Base-by-base conservation (phyloP, 176 grass and related monocot species). In the Avena sativa region DNA sequence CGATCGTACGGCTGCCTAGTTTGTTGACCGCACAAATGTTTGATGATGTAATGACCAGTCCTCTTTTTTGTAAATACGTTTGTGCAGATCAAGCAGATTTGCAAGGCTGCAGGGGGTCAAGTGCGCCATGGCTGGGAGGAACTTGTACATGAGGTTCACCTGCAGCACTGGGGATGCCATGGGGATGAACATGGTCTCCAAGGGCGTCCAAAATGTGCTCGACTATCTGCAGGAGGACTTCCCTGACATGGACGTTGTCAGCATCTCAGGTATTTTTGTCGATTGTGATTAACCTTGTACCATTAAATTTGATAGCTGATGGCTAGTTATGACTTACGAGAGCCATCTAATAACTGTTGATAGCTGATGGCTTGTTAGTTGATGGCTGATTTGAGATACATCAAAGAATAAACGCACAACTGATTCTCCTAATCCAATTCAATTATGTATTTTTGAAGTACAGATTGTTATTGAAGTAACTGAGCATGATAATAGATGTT, bases 111-210 rank as follows among this genome's bases (percentile, higher is more conserved):
- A 96, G 79, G 60, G 83, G 16, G 80, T 99, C 74, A 91, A 91
- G 28, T 99, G 97, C 23, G 88, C 92, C 4, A 74, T 99, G 3
- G 97, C 93, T 34, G 97, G 97, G 59, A 99, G 97, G 83, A 99
- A 96, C 78, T 55, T 57, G 55, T 57, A 57, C 55, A 57, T 57
- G 55, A 96, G 97, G 83, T 96, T 99, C 82, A 86, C 57, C 82
- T 99, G 94, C 87, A 90, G 92, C 88, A 99, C 94, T 5, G 97
- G 94, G 32, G 96, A 98, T 91, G 96, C 96, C 28, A 98, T 98
- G 97, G 97, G 94, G 70, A 98, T 98, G 97, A 95, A 98, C 88
- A 98, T 98, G 93, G 87, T 98, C 34, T 96, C 97, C 36, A 96
- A 96, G 84, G 94, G 97, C 9, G 94, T 98, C 12, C 94, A 98